Base-by-base conservation (phyloP, 2,329 filamentous ascomycete species). In the Cryphonectria naterciae region DNA sequence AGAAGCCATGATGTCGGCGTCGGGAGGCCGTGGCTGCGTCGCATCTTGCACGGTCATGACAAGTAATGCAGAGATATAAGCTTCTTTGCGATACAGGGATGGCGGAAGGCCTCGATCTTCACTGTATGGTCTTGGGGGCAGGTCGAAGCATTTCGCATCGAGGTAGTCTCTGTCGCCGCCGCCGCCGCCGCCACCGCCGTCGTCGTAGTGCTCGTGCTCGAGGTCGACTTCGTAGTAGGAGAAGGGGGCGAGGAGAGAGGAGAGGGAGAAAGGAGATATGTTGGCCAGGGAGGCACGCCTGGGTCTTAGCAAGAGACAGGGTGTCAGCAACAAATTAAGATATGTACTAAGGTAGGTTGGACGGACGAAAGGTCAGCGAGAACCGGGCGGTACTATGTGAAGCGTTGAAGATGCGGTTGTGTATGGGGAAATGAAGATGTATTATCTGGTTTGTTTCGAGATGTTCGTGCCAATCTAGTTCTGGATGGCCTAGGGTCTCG, bases 1-100 rank as follows among this genome's bases (percentile, higher is more conserved):
- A 6, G 69, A 35, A 56, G 67, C 56, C 71, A 73, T 73, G 52
- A 60, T 62, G 63, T 67, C 71, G 69, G 63, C 64, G 70, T 69
- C 64, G 49, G 66, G 62, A 66, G 35, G 69, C 46, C 46, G 64
- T 61, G 65, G 62, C 13, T n/a, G 58, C 22, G 64, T 66, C 65
- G 71, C 71, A 73, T 73, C 69, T 67, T 70, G 56, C n/a, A 64
- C 69, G 65, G 63, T 70, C 71, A 73, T 73, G 71, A 67, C 71
- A 68, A 49, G 60, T n/a, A 56, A 69, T 37, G 60, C 39, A 54
- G 8, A 43, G 35, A 37, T 56, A 56, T 28, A 73, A 58, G 66
- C 69, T 67, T 69, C 66, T 69, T 39, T 49, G 43, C 58, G 68
- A 65, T 71, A 46, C 69, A 65, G 69, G 63, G 66, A 56, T 67